Evolutionary conservation across 164 flowering plant species (phyloP), one percentile per base, ranked within the genome.

Genomic region (Magnolia kwangsiensis): DNA sequence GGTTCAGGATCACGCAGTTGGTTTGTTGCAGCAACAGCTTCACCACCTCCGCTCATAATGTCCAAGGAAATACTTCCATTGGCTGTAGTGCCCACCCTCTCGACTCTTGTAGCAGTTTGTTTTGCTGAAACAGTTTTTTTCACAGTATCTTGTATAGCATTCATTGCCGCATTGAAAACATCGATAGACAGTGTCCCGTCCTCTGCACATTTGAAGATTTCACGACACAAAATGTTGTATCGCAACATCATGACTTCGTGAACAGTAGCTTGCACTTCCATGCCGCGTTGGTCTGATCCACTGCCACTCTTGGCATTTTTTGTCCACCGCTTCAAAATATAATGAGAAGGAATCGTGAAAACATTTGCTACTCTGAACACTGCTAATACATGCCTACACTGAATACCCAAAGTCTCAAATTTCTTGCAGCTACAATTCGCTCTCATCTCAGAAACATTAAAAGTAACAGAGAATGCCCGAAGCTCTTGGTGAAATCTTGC

Each of bases 311-410:
- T 67, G 50, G 77, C 77, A 68, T 27, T 51, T 29, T 51, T 67
- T 11, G 77, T 75, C 71, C 69, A 75, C 64, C 77, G 63, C 51
- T 75, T 75, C 65, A 75, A 75, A 16, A 75, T 75, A 50, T 75
- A 75, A 45, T 75, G 72, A 24, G 72, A 67, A 14, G 77, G 77
- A 16, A 75, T 13, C 8, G 11, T 55, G 20, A 51, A 31, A 51
- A 75, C 49, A 51, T 67, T 67, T 29, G 58, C 49, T 29, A 27
- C 71, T n/a, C 50, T 55, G 31, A 75, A 75, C 21, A 75, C 77
- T 14, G 71, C 66, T 49, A 75, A 67, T 51, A 75, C 51, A 75
- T 75, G 77, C 20, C 72, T 55, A 67, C 77, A 75, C n/a, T 68
- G 64, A 27, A 75, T 67, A n/a, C 77, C 77, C 10, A 71, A 67